Conservation (phyloP, 805 yeast species). For the Wickerhamiella cacticola region DNA sequence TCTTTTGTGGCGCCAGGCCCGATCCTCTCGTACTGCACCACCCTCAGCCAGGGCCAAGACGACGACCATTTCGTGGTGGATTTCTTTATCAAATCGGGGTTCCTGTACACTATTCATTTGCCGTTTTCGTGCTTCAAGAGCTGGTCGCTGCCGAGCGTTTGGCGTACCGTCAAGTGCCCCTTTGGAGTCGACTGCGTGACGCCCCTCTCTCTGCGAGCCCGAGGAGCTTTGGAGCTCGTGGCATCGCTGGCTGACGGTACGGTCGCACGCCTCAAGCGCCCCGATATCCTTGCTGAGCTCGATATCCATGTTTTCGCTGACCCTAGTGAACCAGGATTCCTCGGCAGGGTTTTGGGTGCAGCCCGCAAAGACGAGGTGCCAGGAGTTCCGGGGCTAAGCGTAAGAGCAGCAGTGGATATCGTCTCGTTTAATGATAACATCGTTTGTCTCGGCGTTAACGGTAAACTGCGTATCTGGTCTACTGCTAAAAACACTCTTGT, state of each 20-base stretch:
- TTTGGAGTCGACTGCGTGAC: slow-evolving; percentile 47
- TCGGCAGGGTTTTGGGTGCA: slow-evolving; percentile 23
- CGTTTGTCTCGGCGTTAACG: slow-evolving; percentile 44
- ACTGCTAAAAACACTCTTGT: slow-evolving; percentile 29
- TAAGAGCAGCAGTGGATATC: slow-evolving; percentile 31
- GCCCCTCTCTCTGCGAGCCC: slow-evolving; percentile 43
- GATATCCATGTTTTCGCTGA: slow-evolving; percentile 30
- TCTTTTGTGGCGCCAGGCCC: slow-evolving; percentile 9
- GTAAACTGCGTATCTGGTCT: slow-evolving; percentile 50
- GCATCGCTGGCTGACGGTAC: slow-evolving; percentile 71
- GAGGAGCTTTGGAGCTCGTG: slow-evolving; percentile 37
- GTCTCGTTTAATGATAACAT: slow-evolving; percentile 27
- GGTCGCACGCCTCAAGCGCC: slow-evolving; percentile 32
- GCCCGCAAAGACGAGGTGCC: slow-evolving; percentile 31
- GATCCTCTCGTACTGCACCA: slow-evolving; percentile 1
- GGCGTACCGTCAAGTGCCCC: slow-evolving; percentile 62
- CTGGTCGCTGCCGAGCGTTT: slow-evolving; percentile 23
- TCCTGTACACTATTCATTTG: slow-evolving; percentile 41
- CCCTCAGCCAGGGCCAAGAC: slow-evolving; percentile 19
- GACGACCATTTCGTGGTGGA: slow-evolving; percentile 36
- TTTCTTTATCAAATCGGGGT: slow-evolving; percentile 40
- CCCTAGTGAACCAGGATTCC: slow-evolving; percentile 15
- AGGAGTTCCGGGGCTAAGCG: slow-evolving; percentile 34
- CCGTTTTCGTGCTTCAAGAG: slow-evolving; percentile 36
- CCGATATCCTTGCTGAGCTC: slow-evolving; percentile 27